Evolutionary conservation across 2,329 filamentous ascomycete species (phyloP), one percentile per base, ranked within the genome.

Genomic region (Xylaria hypoxylon): DNA sequence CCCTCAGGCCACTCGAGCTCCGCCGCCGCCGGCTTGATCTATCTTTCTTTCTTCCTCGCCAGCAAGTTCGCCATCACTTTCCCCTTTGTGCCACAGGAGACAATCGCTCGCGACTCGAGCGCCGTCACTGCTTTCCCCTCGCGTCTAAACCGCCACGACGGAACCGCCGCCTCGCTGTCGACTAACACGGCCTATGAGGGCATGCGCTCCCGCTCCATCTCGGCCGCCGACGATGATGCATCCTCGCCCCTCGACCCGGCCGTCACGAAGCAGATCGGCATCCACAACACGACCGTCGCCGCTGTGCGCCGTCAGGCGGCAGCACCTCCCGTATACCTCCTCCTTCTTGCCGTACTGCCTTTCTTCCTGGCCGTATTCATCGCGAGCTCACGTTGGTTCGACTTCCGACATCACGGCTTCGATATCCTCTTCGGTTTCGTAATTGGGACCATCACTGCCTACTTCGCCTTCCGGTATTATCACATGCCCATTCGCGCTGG

Each of bases 351-450:
- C 2, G 82, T 93, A 19, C 79, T 92, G 1, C 94, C 94, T 2
- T 86, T 94, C 70, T 90, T 89, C 63, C 82, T 87, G 1, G 91
- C 94, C 5, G 86, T 94, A 69, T 97, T 94, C 80, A 91, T 97
- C 68, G 86, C 90, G n/a, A 88, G 90, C 31, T 95, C 93, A 1
- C 91, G 95, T 11, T 98, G 91, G 86, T 94, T 90, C 66, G 90
- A 97, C 78, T 96, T 90, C 81, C 89, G 92, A 44, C 95, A 98
- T 78, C 92, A 95, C 77, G 94, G 90, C n/a, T 95, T 97, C 77
- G 95, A 98, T 71, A 92, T 97, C 70, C 80, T 97, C 2, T 93
- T 92, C 69, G 95, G 95, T n/a, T 91, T 90, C 62, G 71, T 92
- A 13, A 91, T 97, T 68, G 95, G 95, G 8, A 85, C 90, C 15